Percentiles rank a stretch among this genome's conserved stretches.
These are phyloP conservation scores for Austroboletus eburneus DNA, from an alignment of 768 basidiomycete species.

Conservation along the genomic window DNA sequence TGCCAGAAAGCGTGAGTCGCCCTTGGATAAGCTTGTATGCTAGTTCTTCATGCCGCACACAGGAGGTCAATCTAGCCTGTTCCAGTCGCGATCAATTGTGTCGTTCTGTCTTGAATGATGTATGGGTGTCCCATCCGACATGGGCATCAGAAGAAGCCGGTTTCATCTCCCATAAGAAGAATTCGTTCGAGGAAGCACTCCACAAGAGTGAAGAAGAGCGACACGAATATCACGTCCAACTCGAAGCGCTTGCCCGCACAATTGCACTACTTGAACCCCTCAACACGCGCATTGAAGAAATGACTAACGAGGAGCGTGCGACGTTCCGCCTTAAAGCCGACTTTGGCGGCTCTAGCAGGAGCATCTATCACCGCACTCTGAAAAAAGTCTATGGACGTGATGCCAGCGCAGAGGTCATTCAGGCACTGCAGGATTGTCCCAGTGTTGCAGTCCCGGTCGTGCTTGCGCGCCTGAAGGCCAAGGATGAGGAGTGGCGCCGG, in stretches of 20 bases:
- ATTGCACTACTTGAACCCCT: constrained; percentile 91
- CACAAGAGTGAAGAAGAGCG: constrained; percentile 98
- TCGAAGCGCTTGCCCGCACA: constrained; percentile 86
- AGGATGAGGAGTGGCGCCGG: constrained; percentile 96
- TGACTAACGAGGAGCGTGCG: constrained; percentile 83
- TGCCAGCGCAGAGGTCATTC: constrained; percentile 67
- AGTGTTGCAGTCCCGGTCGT: constrained; percentile 90
- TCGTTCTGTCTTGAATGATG: constrained; percentile 93
- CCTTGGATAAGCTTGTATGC: background rate
- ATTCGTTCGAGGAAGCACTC: constrained; percentile 90
- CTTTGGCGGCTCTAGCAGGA: constrained; percentile 84
- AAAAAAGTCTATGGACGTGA: constrained; percentile 92
- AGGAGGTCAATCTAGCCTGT: constrained; percentile 90
- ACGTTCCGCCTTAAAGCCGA: constrained; percentile 79
- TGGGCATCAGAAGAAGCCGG: constrained; percentile 97
- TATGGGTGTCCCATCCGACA: constrained; percentile 98
- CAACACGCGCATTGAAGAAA: constrained; percentile 75
- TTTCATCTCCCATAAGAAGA: constrained; percentile 95
- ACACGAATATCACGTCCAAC: constrained; percentile 94
- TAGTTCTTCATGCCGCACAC: constrained; percentile 8
- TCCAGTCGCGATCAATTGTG: constrained; percentile 93
- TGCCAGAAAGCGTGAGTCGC: constrained; percentile 79
- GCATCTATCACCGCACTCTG: constrained; percentile 87
- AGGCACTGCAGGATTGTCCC: constrained; percentile 89
- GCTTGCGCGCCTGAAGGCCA: constrained; percentile 80